Conservation (phyloP, 257 asterid species). For the Lavandula angustifolia region DNA sequence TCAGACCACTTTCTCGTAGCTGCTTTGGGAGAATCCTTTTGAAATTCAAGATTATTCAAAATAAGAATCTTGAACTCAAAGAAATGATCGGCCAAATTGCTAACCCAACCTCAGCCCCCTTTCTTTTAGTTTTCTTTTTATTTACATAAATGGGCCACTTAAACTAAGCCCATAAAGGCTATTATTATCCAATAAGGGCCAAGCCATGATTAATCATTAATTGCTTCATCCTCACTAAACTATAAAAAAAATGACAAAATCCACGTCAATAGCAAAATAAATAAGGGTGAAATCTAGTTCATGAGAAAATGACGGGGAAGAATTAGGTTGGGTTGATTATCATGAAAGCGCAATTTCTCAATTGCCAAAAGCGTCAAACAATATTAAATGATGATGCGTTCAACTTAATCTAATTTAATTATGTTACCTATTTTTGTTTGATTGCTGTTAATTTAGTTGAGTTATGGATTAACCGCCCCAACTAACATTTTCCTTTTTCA, state of each 20-base stretch:
- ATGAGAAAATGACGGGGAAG: conserved; percentile 13
- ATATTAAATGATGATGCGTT: not conserved
- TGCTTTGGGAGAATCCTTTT: too few relatives aligned
- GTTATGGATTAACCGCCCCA: conserved; percentile 17
- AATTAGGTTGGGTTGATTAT: conserved; percentile 26
- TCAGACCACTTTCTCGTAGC: too few relatives aligned
- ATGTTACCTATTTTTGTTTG: not conserved
- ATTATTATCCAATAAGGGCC: not conserved
- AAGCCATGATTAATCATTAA: not conserved
- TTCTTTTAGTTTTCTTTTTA: too few relatives aligned
- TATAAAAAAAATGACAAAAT: too few relatives aligned
- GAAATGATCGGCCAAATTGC: too few relatives aligned
- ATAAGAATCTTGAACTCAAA: too few relatives aligned
- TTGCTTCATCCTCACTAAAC: not conserved
- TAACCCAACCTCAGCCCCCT: too few relatives aligned
- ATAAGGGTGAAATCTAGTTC: not conserved
- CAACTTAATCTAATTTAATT: not conserved
- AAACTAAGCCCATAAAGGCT: not conserved
- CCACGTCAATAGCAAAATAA: not conserved
- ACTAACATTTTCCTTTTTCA: not conserved
- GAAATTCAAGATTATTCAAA: too few relatives aligned
- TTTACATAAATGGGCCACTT: not conserved
- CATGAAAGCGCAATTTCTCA: conserved; percentile 14
- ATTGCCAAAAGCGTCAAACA: conserved; percentile 1
- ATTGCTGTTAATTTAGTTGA: not conserved